These are phyloP conservation scores for Monosiga brevicollis DNA, from an alignment of 78 protist species.

Conservation along the genomic window DNA sequence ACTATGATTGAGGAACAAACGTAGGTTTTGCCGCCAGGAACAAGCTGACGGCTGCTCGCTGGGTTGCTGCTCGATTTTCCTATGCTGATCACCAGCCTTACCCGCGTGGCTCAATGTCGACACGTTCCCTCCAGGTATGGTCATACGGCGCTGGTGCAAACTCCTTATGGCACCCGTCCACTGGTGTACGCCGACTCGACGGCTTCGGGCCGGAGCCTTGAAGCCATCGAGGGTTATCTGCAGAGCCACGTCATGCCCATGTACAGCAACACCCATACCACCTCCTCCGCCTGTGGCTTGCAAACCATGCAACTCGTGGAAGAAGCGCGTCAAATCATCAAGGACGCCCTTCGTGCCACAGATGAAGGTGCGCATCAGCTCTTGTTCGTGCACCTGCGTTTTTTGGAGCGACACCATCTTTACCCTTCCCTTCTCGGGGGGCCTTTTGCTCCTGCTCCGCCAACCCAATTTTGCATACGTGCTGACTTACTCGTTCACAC, in stretches of 20 bases:
- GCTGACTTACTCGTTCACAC: background rate
- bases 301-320: slow-evolving; percentile 55
- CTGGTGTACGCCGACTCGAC: slow-evolving; percentile 58
- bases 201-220: slow-evolving; percentile 64
- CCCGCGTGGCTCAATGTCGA: too few relatives aligned
- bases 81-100: too few relatives aligned
- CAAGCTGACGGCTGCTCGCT: too few relatives aligned
- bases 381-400: background rate
- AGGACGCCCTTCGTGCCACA: slow-evolving; percentile 12
- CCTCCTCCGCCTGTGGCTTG: slow-evolving; percentile 48
- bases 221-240: slow-evolving; percentile 44
- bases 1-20: too few relatives aligned
- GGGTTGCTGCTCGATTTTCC: too few relatives aligned
- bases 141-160: too few relatives aligned
- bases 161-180: slow-evolving; percentile 26
- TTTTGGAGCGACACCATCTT: background rate
- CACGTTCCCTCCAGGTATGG: too few relatives aligned
- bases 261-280: slow-evolving; percentile 82
- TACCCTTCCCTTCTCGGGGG: too few relatives aligned
- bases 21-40: too few relatives aligned
- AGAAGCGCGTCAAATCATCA: slow-evolving; percentile 56
- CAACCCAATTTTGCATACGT: too few relatives aligned
- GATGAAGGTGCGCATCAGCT: background rate
- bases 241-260: slow-evolving; percentile 48
- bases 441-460: too few relatives aligned